Conservation (phyloP, 78 protist species). For the Dictyostelium capitatum region DNA sequence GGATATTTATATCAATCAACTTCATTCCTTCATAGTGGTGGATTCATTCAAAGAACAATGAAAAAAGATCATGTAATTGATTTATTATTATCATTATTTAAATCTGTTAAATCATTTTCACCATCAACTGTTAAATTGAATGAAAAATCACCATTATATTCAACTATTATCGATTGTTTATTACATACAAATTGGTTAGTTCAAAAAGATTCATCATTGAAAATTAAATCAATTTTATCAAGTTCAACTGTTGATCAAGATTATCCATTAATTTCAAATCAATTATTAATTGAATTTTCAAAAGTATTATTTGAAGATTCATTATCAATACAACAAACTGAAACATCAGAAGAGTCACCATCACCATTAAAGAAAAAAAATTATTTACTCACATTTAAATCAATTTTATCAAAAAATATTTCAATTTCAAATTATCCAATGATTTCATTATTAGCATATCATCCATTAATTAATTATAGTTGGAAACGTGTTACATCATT, state of each 20-base stretch:
- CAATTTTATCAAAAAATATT: conserved; percentile 27
- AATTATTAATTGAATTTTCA: conserved; percentile 28
- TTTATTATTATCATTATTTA: neutral
- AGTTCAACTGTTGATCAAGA: neutral
- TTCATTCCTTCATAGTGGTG: conserved; percentile 36
- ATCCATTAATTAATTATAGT: conserved; percentile 20
- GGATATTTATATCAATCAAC: neutral
- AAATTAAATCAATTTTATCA: neutral
- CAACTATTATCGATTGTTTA: neutral
- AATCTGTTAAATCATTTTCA: neutral
- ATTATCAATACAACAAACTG: too few species aligned
- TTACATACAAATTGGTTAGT: conserved; percentile 27
- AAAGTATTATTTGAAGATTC: neutral
- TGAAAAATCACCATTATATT: conserved; percentile 35
- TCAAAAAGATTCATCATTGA: neutral
- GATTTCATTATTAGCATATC: conserved; percentile 5
- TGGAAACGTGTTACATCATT: conserved; percentile 29
- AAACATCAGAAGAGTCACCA: neutral
- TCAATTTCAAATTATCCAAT: conserved; percentile 14
- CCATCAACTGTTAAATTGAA: neutral
- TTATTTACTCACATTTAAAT: conserved; percentile 12
- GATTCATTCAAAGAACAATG: conserved; percentile 16
- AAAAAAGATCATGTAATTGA: conserved; percentile 33
- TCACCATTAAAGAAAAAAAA: neutral
- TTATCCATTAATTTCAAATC: conserved; percentile 4